Evolutionary conservation across 495 filamentous ascomycete genomes (phyloP), one percentile per base, ranked within the genome.

Genomic region (Daldinia grandis): DNA sequence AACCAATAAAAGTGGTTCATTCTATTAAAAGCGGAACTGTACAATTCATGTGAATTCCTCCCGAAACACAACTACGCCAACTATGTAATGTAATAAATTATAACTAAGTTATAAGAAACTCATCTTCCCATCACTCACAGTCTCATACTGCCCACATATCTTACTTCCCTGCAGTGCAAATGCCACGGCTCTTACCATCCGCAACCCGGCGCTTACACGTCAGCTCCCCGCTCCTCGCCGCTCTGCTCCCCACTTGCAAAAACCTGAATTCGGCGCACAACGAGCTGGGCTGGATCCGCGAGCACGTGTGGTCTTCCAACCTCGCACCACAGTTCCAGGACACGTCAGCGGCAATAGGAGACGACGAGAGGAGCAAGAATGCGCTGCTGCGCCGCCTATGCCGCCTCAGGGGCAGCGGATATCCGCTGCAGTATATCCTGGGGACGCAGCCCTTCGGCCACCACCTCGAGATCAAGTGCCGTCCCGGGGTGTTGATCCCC

Each of bases 381-480:
- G 28, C 50, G 5, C 25, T 67, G 30, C 57, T 68, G 21, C 30
- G 74, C 33, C 68, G 76, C 1, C 82, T 92, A 62, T 93, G 89
- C 62, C 62, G 76, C 12, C 74, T 84, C 37, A 84, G 95, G 40
- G 84, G 87, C 2, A 77, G 66, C 28, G 94, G 94, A 1, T 80
- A 85, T 38, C 95, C 95, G 0, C 81, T 99, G 6, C 95, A 98
- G 75, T 99, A 98, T 74, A 86, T 98, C 10, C 82, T 99, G 3
- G 94, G 94, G 0, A 88, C 88, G 15, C 94, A 98, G 74, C 94
- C 92, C 12, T 98, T 99, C 75, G 94, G 94, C 0, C 81, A 93
- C 0, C 81, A 89, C 2, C 78, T 97, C 12, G 89, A 94, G 42
- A 92, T 99, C n/a, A 79, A 84, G 40, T 97, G 93, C 70, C 78